These are phyloP conservation scores for Ceratocystis albifundus DNA, from an alignment of 2,329 filamentous ascomycete species.

Conservation along the genomic window DNA sequence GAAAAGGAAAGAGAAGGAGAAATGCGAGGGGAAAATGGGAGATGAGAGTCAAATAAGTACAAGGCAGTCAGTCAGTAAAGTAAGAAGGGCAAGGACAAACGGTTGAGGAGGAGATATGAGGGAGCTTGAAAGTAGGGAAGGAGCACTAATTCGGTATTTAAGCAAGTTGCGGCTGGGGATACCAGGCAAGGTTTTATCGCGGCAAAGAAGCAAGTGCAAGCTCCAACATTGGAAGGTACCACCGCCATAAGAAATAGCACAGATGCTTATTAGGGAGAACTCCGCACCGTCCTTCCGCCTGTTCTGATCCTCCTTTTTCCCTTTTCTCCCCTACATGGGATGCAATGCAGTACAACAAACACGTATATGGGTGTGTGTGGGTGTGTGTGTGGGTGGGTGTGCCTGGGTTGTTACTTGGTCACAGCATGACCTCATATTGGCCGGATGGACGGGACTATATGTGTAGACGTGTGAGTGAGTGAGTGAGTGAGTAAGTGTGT, in stretches of 20 bases:
- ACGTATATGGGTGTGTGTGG: neutral
- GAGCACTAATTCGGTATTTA: constrained; percentile 18
- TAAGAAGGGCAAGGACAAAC: no score
- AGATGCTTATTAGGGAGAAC: neutral
- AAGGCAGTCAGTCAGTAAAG: neutral
- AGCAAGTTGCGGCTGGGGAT: constrained; percentile 11
- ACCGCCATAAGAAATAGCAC: neutral
- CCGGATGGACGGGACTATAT: neutral
- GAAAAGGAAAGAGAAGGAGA: constrained; percentile 8
- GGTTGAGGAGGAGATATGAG: constrained; percentile 15
- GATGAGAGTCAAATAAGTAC: constrained; percentile 11
- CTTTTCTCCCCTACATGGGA: no score
- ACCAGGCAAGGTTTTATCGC: constrained; percentile 9
- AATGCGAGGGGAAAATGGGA: neutral
- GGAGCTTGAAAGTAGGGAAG: constrained; percentile 13
- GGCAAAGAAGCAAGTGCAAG: constrained; percentile 15
- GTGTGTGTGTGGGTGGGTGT: neutral
- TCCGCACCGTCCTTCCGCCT: neutral
- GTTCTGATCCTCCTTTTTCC: neutral
- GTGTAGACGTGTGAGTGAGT: neutral
- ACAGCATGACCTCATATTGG: neutral
- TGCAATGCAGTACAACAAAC: neutral
- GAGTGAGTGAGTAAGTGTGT: no score
- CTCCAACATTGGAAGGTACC: constrained; percentile 19
- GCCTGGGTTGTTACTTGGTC: neutral